These are phyloP conservation scores for Setaria italica DNA, from an alignment of 202 grass and related monocot genomes.

Conservation along the genomic window DNA sequence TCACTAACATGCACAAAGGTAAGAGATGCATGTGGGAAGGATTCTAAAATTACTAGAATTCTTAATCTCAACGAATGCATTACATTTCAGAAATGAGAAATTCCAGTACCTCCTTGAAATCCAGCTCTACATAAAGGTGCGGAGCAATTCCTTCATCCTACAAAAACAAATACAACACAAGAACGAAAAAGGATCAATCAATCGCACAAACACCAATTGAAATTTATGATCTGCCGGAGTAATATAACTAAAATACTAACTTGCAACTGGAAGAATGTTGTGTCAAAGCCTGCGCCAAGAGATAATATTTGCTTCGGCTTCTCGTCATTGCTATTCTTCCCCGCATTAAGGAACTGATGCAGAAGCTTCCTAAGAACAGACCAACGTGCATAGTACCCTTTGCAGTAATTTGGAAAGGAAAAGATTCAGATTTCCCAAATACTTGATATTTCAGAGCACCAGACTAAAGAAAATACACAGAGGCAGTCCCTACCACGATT, in stretches of 20 bases:
- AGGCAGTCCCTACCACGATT: conserved; percentile 66
- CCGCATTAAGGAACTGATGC: conserved; percentile 65
- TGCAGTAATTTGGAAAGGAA: conserved; percentile 33
- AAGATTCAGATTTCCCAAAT: conserved; percentile 17
- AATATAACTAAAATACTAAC: conserved; percentile 47
- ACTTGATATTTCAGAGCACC: neutral
- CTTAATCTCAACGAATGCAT: conserved; percentile 26
- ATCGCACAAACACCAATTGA: neutral
- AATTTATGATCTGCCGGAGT: neutral
- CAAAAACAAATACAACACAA: conserved; percentile 37
- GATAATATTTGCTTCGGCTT: conserved; percentile 88
- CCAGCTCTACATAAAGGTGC: conserved; percentile 91
- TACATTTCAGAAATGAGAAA: conserved; percentile 29
- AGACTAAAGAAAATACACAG: neutral
- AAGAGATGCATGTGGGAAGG: conserved; percentile 30
- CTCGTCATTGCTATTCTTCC: conserved; percentile 41
- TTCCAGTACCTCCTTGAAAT: conserved; percentile 85
- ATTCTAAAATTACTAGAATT: conserved; percentile 21
- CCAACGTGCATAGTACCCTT: conserved; percentile 93
- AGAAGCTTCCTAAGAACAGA: conserved; percentile 84
- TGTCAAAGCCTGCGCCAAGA: conserved; percentile 96
- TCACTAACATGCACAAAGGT: conserved; percentile 39
- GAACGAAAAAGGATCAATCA: conserved; percentile 19
- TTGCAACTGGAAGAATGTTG: conserved; percentile 87
- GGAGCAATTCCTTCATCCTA: conserved; percentile 92